Evolutionary conservation across 176 grass and related monocot species (phyloP).

Genomic region (Pontederia crassipes): DNA sequence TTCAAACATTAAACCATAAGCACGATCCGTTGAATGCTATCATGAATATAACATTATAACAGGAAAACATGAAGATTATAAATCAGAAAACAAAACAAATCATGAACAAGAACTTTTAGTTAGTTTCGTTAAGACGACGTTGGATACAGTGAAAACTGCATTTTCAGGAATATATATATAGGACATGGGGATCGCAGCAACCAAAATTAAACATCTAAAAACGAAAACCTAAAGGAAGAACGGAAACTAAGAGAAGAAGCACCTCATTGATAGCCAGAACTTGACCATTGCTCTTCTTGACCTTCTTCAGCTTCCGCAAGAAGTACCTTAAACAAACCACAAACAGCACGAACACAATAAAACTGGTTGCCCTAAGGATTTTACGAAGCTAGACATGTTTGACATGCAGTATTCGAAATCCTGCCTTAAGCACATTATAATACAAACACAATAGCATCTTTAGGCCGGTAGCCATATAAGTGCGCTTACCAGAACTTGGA

Average conservation of each 20-base stretch:
- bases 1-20: neutral
- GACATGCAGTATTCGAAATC: neutral
- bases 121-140: no score
- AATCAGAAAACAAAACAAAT: no score
- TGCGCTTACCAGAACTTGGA: slow-evolving; percentile 60
- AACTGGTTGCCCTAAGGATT: neutral
- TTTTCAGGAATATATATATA: no score
- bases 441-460: neutral
- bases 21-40: neutral
- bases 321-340: slow-evolving; percentile 37
- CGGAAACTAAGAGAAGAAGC: neutral
- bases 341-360: neutral
- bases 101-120: no score
- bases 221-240: neutral
- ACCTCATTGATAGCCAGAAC: slow-evolving; percentile 76
- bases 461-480: neutral
- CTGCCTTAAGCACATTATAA: neutral
- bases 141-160: no score
- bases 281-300: slow-evolving; percentile 91
- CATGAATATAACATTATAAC: neutral
- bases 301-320: slow-evolving; percentile 79
- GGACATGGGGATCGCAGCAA: no score
- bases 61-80: neutral
- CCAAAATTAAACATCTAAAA: no score
- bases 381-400: neutral